Base-by-base conservation (phyloP, 345 rosid species). In the Arabis hirsuta region DNA sequence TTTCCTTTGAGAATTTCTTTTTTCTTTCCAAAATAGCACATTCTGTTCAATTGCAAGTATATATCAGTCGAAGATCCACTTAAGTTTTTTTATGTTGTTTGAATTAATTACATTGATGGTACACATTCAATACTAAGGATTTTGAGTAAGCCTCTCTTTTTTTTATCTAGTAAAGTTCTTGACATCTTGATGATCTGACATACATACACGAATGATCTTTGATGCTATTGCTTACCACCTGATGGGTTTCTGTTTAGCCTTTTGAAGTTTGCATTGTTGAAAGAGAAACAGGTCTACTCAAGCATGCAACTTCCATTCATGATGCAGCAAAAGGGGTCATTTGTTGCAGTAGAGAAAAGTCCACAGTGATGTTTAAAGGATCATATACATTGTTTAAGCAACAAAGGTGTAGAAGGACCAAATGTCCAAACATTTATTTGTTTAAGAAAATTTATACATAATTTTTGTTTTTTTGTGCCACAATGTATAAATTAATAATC, bases 191-290 rank as follows among this genome's bases (percentile, higher is more conserved):
- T 38, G n/a, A n/a, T 61, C 38, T 43, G 13, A 29, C 32, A 29
- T 4, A 24, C 13, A 51, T 22, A 34, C 56, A 48, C 0, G 27
- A 50, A 36, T 36, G 1, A 50, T 65, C n/a, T 13, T 38, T 69
- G 42, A 14, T 39, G 67, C 32, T 50, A 29, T 31, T 12, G 39
- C 22, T 72, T 4, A 36, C 52, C 6, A 51, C 36, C 6, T 42
- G 9, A 72, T 43, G 70, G 29, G 16, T 22, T 53, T 53, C 27
- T 52, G 31, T 62, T 71, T 19, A 71, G 68, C 13, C 16, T 27
- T 47, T 16, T 20, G 27, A 32, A 20, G n/a, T 69, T 36, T 44
- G 54, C 12, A 53, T 41, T 53, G 51, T 41, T 53, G 51, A 52
- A 41, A 29, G 12, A 14, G 61, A 39, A 12, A 42, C 20, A 29